Base-by-base conservation (phyloP, 2,329 filamentous ascomycete genomes). In the Lachnellula willkommii region DNA sequence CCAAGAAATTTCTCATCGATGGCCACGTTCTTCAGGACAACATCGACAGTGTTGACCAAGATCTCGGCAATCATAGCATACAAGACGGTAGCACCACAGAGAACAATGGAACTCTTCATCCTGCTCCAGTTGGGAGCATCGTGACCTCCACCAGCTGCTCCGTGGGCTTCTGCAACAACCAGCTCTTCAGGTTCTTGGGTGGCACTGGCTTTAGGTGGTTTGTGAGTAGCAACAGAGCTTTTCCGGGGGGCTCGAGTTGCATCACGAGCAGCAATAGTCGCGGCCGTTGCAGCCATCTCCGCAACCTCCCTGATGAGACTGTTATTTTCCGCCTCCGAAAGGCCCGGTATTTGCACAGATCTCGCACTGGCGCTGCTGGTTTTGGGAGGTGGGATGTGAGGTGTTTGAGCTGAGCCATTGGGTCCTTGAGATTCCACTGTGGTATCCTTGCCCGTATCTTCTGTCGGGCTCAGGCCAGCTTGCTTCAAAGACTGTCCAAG, bases 121-220 rank as follows among this genome's bases (percentile, higher is more conserved):
- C 91, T 86, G 66, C 93, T 90, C 94, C 94, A 99, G 70, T 99
- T 99, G 4, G 94, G 94, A n/a, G 94, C 94, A 72, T 99, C 94
- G 66, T 99, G 95, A 1, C 93, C 92, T 47, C 89, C 89, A 52
- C 75, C 74, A 42, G 70, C 68, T 52, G 58, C 63, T 26, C 69
- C 73, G 46, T 78, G 74, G 26, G 73, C 73, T 37, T 67, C 71
- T n/a, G 58, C 61, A n/a, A 53, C 53, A 42, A 52, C 55, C 55
- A 5, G 45, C 51, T 22, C 62, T 50, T 64, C 63, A 32, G 61
- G 55, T 15, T 66, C 63, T 43, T 73, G 65, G 7, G 63, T 58
- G 11, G 71, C 70, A 28, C 69, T 73, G 17, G 69, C 66, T 52
- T 67, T 69, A 32, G 62, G 50, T 26, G 64, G 52, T 22, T 69